phyloP scores from a whole-genome alignment of 371 early-diverging fungal species.

The Actinomucor elegans region DNA sequence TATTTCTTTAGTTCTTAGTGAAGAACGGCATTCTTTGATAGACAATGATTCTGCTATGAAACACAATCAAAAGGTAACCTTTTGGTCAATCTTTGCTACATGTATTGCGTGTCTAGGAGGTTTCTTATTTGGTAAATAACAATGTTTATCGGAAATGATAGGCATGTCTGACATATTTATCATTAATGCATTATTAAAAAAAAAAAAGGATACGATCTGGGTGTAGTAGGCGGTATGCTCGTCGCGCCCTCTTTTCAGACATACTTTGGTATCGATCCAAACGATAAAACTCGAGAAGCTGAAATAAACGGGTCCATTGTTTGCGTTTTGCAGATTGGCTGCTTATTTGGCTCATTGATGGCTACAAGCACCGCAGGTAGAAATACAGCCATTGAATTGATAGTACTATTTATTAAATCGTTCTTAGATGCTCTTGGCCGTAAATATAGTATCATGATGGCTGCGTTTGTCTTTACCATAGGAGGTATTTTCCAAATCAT shows the following conservation, averaged over 20 bases:
- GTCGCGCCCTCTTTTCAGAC: constrained; percentile 36
- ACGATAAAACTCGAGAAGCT: constrained; percentile 27
- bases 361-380: constrained; percentile 31
- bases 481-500: constrained; percentile 33
- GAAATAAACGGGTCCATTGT: constrained; percentile 37
- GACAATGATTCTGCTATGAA: neutral
- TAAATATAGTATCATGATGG: constrained; percentile 20
- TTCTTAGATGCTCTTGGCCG: constrained; percentile 25
- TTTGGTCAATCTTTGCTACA: constrained; percentile 26
- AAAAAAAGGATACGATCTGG: constrained; percentile 28
- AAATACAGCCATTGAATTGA: neutral
- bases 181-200: no score
- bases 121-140: constrained; percentile 26
- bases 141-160: no score
- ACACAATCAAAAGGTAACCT: constrained; percentile 6
- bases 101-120: constrained; percentile 30
- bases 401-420: neutral
- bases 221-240: constrained; percentile 30
- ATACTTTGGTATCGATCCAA: constrained; percentile 36
- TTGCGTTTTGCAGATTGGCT: constrained; percentile 33
- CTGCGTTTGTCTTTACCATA: constrained; percentile 19
- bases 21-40: neutral
- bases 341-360: constrained; percentile 30
- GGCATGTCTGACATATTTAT: no score
- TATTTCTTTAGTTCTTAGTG: neutral